phyloP scores from a whole-genome alignment of 1,139 yeast species.

The Protomyces arabidopsidicola region DNA sequence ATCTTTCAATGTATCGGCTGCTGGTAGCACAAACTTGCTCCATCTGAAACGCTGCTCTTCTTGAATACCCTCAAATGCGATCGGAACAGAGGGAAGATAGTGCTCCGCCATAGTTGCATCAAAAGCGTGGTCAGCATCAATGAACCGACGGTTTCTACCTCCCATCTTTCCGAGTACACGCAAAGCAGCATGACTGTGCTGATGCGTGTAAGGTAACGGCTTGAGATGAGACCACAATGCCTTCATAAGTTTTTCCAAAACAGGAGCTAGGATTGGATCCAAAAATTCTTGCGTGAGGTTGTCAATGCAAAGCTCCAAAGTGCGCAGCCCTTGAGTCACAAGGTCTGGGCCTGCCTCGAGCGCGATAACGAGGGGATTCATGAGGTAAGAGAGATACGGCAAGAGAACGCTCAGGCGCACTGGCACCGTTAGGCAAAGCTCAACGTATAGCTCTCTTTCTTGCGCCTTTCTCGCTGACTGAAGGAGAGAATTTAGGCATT shows the following conservation, averaged over 20 bases:
- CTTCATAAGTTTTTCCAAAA: constrained; percentile 84
- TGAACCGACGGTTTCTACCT: constrained; percentile 84
- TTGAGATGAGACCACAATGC: constrained; percentile 88
- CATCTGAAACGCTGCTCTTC: constrained; percentile 19
- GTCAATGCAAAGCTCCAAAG: constrained; percentile 94
- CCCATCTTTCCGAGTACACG: constrained; percentile 92
- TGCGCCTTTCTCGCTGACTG: constrained; percentile 80
- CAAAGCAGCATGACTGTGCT: constrained; percentile 89
- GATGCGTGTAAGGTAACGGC: constrained; percentile 89
- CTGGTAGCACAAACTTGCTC: constrained; percentile 21
- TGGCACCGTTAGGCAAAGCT: constrained; percentile 90
- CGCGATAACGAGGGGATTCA: constrained; percentile 88
- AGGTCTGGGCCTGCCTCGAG: constrained; percentile 85
- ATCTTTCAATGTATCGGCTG: constrained; percentile 51
- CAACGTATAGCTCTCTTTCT: constrained; percentile 90
- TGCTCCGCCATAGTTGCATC: constrained; percentile 59
- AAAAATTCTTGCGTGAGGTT: constrained; percentile 93
- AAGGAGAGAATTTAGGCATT: constrained; percentile 76
- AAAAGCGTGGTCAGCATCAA: constrained; percentile 67
- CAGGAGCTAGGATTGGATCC: constrained; percentile 95
- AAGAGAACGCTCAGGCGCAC: constrained; percentile 87
- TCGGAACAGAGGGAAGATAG: constrained; percentile 52
- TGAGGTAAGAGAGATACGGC: constrained; percentile 80
- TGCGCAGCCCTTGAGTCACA: constrained; percentile 88
- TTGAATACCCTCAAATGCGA: constrained; percentile 41